phyloP scores from a whole-genome alignment of 78 protist genomes.

The Cavenderia fasciculata region DNA sequence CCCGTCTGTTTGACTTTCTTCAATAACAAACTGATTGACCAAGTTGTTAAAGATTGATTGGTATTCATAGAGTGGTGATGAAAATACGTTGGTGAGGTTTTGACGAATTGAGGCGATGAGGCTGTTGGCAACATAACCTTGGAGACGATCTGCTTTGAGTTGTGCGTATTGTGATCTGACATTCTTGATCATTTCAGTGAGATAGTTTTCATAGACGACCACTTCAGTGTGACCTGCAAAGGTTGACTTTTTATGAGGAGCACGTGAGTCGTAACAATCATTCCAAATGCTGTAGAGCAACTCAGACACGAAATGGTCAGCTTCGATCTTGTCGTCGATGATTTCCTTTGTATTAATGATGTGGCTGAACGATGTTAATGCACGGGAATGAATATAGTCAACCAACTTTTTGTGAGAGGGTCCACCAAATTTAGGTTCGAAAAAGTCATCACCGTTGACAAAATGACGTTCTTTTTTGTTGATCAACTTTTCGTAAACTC shows the following conservation, averaged over 20 bases:
- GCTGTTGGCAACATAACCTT: not conserved
- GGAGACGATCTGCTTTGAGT: no score
- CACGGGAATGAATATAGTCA: constrained; percentile 25
- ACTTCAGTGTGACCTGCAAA: not conserved
- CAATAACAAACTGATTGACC: no score
- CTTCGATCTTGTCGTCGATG: not conserved
- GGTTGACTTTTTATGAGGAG: not conserved
- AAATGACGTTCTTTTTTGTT: no score
- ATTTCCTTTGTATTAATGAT: not conserved
- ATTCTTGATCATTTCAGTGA: not conserved
- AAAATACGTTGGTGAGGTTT: not conserved
- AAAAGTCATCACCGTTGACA: no score
- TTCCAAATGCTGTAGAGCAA: constrained; percentile 33
- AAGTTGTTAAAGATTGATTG: not conserved
- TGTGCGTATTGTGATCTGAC: no score
- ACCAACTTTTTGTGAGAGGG: no score
- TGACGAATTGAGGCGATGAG: not conserved
- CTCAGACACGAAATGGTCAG: constrained; percentile 18
- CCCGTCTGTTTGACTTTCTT: no score
- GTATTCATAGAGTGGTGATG: not conserved
- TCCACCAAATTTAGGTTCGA: not conserved
- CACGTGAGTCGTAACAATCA: not conserved
- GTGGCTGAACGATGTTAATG: constrained; percentile 6
- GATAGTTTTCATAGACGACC: constrained; percentile 12
- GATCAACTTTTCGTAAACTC: no score